Evolutionary conservation across 192 early-diverging fungal genomes (phyloP).

Genomic region (Rhizoclosmatium globosum): DNA sequence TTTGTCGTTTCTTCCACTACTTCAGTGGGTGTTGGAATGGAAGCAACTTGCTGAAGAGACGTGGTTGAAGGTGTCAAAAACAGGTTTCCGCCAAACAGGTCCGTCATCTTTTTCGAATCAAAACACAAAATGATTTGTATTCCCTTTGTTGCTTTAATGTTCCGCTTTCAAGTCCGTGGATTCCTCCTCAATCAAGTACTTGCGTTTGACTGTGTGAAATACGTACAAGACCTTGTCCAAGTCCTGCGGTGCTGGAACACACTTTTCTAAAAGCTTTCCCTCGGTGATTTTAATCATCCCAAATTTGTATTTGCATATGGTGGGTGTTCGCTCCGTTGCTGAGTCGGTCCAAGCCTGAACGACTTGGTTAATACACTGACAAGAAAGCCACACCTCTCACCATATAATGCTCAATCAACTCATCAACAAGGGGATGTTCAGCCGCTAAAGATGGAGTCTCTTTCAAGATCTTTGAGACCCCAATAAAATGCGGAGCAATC

Average conservation of each 20-base stretch:
- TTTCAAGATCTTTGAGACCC: neutral
- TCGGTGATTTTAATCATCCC: neutral
- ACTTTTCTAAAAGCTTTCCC: conserved; percentile 5
- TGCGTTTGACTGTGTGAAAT: neutral
- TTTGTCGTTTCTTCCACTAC: neutral
- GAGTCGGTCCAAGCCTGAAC: too few species aligned
- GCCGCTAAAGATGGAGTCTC: neutral
- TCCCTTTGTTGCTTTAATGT: too few species aligned
- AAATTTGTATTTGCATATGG: neutral
- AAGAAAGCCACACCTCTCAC: neutral
- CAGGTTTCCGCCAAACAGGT: neutral
- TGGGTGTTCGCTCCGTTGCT: neutral
- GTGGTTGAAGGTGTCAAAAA: neutral
- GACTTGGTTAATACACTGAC: too few species aligned
- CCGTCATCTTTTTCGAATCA: neutral
- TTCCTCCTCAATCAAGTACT: neutral
- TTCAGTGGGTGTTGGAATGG: neutral
- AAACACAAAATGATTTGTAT: too few species aligned
- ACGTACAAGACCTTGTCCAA: neutral
- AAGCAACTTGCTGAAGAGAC: neutral
- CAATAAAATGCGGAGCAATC: neutral
- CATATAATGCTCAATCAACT: conserved; percentile 3
- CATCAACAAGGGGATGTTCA: neutral
- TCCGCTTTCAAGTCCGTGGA: too few species aligned
- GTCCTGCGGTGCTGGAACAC: neutral